Evolutionary conservation across 257 asterid species (phyloP).

Genomic region (Ophiorrhiza pumila): DNA sequence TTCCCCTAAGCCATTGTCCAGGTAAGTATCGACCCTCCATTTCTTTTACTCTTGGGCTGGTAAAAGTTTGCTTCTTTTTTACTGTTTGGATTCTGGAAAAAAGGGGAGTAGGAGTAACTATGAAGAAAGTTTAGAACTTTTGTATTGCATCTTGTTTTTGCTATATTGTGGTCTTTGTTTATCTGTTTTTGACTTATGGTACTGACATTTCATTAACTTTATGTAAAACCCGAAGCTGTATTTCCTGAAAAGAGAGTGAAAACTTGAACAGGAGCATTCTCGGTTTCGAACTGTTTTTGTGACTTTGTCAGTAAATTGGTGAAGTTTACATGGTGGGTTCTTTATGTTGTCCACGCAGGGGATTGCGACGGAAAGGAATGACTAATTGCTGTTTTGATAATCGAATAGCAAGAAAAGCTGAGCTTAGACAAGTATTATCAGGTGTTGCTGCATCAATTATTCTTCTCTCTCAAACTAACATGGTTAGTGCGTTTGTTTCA

Average conservation of each 20-base stretch:
- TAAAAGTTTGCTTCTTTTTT: neutral
- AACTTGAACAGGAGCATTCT: neutral
- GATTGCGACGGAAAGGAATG: conserved; percentile 31
- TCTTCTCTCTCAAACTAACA: conserved; percentile 57
- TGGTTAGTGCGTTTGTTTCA: conserved; percentile 49
- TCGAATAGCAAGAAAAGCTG: conserved; percentile 34
- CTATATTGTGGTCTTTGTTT: neutral
- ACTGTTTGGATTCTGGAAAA: neutral
- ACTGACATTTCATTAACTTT: neutral
- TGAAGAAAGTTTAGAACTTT: neutral
- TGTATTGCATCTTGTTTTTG: neutral
- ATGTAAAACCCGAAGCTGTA: neutral
- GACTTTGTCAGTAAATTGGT: neutral
- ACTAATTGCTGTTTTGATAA: conserved; percentile 35
- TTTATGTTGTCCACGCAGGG: conserved; percentile 30
- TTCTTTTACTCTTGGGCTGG: neutral
- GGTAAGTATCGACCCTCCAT: conserved; percentile 1
- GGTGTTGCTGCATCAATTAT: conserved; percentile 76
- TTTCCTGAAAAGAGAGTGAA: neutral
- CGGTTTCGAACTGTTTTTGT: neutral
- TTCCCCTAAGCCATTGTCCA: conserved; percentile 16
- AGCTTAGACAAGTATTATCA: conserved; percentile 56
- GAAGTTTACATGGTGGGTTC: neutral
- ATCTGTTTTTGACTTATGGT: neutral
- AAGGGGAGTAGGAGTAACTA: neutral